Percentiles rank a stretch among this genome's conserved stretches.
Conservation (phyloP, 768 basidiomycete species). For the Coprinopsis cinerea region DNA sequence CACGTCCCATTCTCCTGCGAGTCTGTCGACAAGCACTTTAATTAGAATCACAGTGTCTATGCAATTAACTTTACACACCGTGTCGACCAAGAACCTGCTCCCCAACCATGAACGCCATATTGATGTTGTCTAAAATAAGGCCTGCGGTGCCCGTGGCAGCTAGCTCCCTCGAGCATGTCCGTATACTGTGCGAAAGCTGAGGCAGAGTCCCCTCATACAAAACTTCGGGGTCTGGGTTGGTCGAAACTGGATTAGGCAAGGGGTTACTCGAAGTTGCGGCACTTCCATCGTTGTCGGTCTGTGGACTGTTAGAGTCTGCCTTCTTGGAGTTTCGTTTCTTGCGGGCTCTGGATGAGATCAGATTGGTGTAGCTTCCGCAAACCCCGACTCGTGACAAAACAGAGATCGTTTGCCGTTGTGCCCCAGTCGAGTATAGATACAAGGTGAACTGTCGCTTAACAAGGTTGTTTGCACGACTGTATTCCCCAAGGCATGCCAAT, state of each 20-base stretch:
- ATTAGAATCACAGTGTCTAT: not conserved
- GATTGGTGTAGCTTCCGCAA: slow-evolving; percentile 23
- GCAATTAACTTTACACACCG: slow-evolving; percentile 12
- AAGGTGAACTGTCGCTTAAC: slow-evolving; percentile 20
- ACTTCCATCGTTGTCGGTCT: no score
- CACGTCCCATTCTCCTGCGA: slow-evolving; percentile 33
- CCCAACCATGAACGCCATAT: slow-evolving; percentile 21
- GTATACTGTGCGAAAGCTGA: no score
- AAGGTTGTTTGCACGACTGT: slow-evolving; percentile 27
- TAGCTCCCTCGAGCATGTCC: slow-evolving; percentile 19
- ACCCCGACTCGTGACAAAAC: slow-evolving; percentile 25
- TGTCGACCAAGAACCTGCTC: slow-evolving; percentile 29
- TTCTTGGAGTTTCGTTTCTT: slow-evolving; percentile 9
- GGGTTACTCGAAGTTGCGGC: no score
- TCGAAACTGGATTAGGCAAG: no score
- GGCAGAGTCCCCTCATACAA: no score
- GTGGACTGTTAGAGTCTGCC: no score
- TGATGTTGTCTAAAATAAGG: slow-evolving; percentile 31
- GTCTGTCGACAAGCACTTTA: slow-evolving; percentile 15
- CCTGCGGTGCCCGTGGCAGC: slow-evolving; percentile 15
- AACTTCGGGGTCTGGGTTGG: no score
- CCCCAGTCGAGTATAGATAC: slow-evolving; percentile 27
- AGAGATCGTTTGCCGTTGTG: slow-evolving; percentile 24
- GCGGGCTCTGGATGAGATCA: slow-evolving; percentile 10
- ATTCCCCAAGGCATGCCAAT: slow-evolving; percentile 20